phyloP scores from a whole-genome alignment of 352 stramenopile genomes.

The Globisporangium abappressorium region DNA sequence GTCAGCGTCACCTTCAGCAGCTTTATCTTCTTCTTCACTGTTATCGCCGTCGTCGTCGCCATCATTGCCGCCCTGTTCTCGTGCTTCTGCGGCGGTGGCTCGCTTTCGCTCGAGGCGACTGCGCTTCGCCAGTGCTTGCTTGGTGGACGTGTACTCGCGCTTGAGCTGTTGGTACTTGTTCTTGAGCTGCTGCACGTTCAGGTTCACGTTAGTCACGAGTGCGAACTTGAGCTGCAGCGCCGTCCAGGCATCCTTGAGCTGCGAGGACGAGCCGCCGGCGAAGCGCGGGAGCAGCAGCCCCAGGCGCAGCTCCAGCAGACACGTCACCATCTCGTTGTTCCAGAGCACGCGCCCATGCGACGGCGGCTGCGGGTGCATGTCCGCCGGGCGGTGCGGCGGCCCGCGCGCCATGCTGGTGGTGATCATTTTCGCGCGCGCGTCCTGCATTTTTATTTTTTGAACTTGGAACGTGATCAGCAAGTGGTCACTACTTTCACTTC shows the following conservation, averaged over 20 bases:
- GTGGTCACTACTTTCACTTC: no score
- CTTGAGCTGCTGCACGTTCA: slow-evolving; percentile 14
- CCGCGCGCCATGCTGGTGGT: no score
- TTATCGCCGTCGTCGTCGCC: neutral
- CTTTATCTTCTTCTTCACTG: no score
- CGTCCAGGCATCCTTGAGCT: slow-evolving; percentile 16
- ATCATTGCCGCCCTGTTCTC: neutral
- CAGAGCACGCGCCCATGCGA: slow-evolving; percentile 1
- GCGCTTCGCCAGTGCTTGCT: neutral
- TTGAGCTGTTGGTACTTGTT: slow-evolving; percentile 21
- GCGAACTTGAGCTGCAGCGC: slow-evolving; percentile 14
- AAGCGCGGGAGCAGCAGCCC: slow-evolving; percentile 10
- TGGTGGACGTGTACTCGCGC: slow-evolving; percentile 15
- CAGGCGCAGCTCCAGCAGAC: slow-evolving; percentile 13
- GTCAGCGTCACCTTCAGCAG: neutral
- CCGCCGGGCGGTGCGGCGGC: neutral
- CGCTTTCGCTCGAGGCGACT: neutral
- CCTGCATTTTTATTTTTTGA: neutral
- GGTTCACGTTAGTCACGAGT: slow-evolving; percentile 7
- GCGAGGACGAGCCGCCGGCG: slow-evolving; percentile 3
- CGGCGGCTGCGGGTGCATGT: neutral
- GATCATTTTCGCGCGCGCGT: neutral
- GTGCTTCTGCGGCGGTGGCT: neutral
- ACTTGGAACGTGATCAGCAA: neutral
- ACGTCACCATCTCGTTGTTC: slow-evolving; percentile 10